Percentiles rank a stretch among this genome's conserved stretches.
These are phyloP conservation scores for Ambrosia hybrid DNA, from an alignment of 140 eudicot genomes.

Conservation along the genomic window DNA sequence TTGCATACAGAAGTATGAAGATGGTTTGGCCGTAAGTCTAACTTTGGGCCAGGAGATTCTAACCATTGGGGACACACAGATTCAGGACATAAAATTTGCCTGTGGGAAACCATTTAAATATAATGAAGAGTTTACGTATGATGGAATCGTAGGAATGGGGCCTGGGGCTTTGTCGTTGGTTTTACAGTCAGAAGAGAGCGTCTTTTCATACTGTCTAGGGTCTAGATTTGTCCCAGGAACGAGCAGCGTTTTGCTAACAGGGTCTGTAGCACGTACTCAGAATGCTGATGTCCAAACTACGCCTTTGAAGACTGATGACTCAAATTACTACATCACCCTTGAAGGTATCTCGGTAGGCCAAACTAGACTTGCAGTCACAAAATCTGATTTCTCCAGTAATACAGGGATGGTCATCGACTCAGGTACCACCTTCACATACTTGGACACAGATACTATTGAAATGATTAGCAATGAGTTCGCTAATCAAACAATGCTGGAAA, in stretches of 20 bases:
- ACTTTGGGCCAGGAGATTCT: neutral
- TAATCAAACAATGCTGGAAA: constrained; percentile 19
- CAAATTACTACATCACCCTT: constrained; percentile 20
- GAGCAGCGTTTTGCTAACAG: constrained; percentile 6
- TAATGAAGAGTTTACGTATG: neutral
- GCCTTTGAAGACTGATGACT: neutral
- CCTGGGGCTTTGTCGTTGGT: constrained; percentile 23
- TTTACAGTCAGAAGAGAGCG: neutral
- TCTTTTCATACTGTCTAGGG: constrained; percentile 14
- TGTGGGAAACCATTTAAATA: neutral
- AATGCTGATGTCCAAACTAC: constrained; percentile 1
- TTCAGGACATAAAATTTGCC: neutral
- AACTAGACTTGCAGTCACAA: constrained; percentile 1
- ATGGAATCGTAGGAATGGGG: constrained; percentile 25
- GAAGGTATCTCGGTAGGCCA: constrained; percentile 23
- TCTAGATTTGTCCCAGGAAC: neutral
- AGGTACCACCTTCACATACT: constrained; percentile 22
- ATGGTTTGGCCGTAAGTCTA: neutral
- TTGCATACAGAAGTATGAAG: neutral
- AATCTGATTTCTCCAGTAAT: constrained; percentile 17
- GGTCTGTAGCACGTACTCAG: neutral
- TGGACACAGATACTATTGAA: neutral
- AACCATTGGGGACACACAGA: neutral
- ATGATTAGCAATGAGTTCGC: constrained; percentile 14
- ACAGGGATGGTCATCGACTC: constrained; percentile 28